Base-by-base conservation (phyloP, 495 filamentous ascomycete genomes). In the Neurospora intermedia region DNA sequence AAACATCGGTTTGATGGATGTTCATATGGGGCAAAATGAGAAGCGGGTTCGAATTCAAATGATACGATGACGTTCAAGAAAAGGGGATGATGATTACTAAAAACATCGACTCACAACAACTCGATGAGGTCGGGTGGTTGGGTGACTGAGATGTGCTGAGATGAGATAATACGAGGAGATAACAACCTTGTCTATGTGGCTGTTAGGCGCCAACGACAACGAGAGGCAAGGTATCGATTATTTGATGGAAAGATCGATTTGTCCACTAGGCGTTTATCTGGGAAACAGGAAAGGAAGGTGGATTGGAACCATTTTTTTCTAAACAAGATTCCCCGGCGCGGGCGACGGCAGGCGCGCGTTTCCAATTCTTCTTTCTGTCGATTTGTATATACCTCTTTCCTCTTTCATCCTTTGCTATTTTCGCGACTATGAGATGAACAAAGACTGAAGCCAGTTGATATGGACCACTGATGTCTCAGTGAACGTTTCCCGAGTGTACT, bases 191-290 rank as follows among this genome's bases (percentile, higher is more conserved):
- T 54, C n/a, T 69, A 8, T 20, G 9, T 16, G 71, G 20, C 62
- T 62, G 4, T 62, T 15, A 35, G 23, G 54, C 23, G 13, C 23
- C 13, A 54, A 23, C 27, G 45, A 59, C 20, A 16, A 31, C 54
- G 23, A 62, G 54, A 31, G 18, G 43, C 66, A 38, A 6, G 35
- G 35, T 5, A 38, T 4, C 4, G 76, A 76, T 70, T 75, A 74
- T 78, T 72, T 73, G 10, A 20, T 16, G 46, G 9, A 54, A 20
- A 10, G 13, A 54, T 18, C 16, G 16, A 43, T 54, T 38, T 6
- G 20, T 54, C 10, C 20, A 13, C 4, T 43, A 23, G 77, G 77
- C 76, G 78, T 79, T 79, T 69, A 62, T 54, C 23, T 41, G 54
- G 39, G 39, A 9, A 41, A 9, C 8, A 41, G 46, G 15, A 23